A percentile compares a stretch with the other conserved stretches of the same genome.
phyloP scores from a whole-genome alignment of 805 yeast genomes.

The Saturnispora bothae region DNA sequence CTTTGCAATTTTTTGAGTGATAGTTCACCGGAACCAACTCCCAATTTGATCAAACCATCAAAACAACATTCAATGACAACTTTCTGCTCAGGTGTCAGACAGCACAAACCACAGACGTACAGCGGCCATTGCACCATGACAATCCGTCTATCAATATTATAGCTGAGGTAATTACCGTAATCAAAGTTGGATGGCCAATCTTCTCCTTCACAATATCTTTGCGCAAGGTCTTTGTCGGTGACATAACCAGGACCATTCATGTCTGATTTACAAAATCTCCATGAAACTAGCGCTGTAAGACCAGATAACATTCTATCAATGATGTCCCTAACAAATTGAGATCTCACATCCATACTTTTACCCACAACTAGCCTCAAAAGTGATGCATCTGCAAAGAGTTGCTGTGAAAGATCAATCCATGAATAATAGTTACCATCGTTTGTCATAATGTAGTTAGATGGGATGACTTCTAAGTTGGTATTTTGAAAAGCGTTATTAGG shows the following conservation, averaged over 20 bases:
- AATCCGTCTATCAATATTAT: slow-evolving; percentile 26
- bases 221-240: neutral
- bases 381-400: slow-evolving; percentile 30
- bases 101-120: slow-evolving; percentile 27
- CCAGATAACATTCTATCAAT: slow-evolving; percentile 25
- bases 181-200: slow-evolving; percentile 14
- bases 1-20: slow-evolving; percentile 22
- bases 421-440: slow-evolving; percentile 24
- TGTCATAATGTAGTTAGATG: slow-evolving; percentile 1
- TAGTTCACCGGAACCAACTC: slow-evolving; percentile 29
- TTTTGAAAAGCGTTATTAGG: slow-evolving; percentile 14
- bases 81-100: slow-evolving; percentile 23
- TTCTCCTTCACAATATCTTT: slow-evolving; percentile 5
- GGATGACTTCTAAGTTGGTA: neutral
- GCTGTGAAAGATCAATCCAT: slow-evolving; percentile 29
- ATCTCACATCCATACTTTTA: slow-evolving; percentile 16
- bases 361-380: slow-evolving; percentile 29
- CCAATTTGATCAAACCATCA: slow-evolving; percentile 25
- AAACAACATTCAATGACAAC: slow-evolving; percentile 27
- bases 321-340: slow-evolving; percentile 22
- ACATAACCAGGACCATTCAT: neutral
- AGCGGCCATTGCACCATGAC: slow-evolving; percentile 32
- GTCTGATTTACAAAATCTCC: slow-evolving; percentile 4
- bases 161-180: slow-evolving; percentile 22
- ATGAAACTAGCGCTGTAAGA: slow-evolving; percentile 18